Evolutionary conservation across 805 yeast species (phyloP).

Genomic region (Sugiyamaella floridensis): DNA sequence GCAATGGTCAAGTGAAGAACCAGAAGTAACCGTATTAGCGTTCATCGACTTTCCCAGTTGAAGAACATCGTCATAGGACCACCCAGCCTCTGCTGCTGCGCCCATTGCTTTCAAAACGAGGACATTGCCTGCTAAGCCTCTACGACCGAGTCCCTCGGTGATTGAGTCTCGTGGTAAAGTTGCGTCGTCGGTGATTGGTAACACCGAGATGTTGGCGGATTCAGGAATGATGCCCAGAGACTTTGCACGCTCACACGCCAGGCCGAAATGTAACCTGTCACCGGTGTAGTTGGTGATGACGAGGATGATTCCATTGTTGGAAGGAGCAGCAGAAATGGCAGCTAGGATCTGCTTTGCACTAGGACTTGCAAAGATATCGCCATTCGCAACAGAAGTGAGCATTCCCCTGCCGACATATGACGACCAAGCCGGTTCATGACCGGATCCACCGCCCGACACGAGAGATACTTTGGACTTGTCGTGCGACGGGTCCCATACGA

Average conservation of each 20-base stretch:
- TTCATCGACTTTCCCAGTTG: conserved; percentile 55
- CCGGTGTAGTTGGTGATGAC: conserved; percentile 93
- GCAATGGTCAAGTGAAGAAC: conserved; percentile 83
- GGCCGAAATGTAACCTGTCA: conserved; percentile 85
- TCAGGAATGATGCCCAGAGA: conserved; percentile 34
- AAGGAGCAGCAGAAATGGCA: conserved; percentile 51
- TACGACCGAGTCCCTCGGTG: conserved; percentile 58
- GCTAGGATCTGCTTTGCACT: conserved; percentile 76
- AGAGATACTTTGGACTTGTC: conserved; percentile 43
- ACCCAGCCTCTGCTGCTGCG: conserved; percentile 45
- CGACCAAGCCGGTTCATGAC: conserved; percentile 92
- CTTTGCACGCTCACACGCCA: conserved; percentile 83
- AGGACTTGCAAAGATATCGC: conserved; percentile 87
- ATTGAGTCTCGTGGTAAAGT: conserved; percentile 41
- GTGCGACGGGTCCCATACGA: conserved; percentile 3
- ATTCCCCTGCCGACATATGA: conserved; percentile 87
- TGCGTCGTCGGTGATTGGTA: conserved; percentile 84
- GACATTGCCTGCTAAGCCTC: conserved; percentile 90
- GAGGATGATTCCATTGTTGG: conserved; percentile 60
- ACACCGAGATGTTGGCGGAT: conserved; percentile 65
- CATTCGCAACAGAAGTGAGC: conserved; percentile 82
- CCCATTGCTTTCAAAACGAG: conserved; percentile 82
- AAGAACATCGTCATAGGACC: conserved; percentile 46
- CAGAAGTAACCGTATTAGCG: conserved; percentile 71
- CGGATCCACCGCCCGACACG: conserved; percentile 90